phyloP scores from a whole-genome alignment of 768 basidiomycete genomes.

The Termitomyces sp. region DNA sequence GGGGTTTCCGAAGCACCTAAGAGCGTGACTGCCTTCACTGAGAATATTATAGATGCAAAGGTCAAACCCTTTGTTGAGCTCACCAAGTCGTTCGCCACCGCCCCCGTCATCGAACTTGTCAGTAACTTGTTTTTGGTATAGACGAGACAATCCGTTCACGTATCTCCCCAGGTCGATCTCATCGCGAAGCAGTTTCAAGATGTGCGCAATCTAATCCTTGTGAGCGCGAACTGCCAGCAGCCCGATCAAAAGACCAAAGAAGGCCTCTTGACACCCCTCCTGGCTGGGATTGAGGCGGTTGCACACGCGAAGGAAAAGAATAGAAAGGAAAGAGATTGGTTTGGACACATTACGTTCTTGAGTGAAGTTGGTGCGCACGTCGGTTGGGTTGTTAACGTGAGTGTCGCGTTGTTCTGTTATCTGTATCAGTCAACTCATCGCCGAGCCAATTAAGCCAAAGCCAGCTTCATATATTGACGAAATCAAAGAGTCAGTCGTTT shows the following conservation, averaged over 20 bases:
- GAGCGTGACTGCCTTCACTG: constrained; percentile 69
- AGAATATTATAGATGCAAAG: constrained; percentile 65
- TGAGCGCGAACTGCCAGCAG: constrained; percentile 72
- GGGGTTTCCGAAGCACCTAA: constrained; percentile 38
- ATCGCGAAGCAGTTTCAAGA: constrained; percentile 63
- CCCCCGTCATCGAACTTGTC: constrained; percentile 78
- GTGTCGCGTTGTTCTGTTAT: constrained; percentile 20
- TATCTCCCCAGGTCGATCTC: constrained; percentile 49
- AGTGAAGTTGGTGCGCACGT: constrained; percentile 76
- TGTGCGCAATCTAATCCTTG: constrained; percentile 62
- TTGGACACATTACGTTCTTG: constrained; percentile 73
- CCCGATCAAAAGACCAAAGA: constrained; percentile 60
- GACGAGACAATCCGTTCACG: neutral
- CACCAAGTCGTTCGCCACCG: constrained; percentile 63
- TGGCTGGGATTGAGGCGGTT: constrained; percentile 67
- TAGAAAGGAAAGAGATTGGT: constrained; percentile 77
- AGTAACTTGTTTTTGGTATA: constrained; percentile 14
- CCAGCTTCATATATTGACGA: constrained; percentile 79
- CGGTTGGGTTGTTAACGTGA: constrained; percentile 84
- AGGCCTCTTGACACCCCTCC: constrained; percentile 61
- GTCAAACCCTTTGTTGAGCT: constrained; percentile 71
- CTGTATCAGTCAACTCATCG: neutral
- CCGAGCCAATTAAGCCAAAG: constrained; percentile 47
- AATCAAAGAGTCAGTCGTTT: constrained; percentile 80
- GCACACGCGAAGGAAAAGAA: constrained; percentile 79